phyloP scores from a whole-genome alignment of 2,329 filamentous ascomycete species.

The Teratosphaeriaceae sp. region DNA sequence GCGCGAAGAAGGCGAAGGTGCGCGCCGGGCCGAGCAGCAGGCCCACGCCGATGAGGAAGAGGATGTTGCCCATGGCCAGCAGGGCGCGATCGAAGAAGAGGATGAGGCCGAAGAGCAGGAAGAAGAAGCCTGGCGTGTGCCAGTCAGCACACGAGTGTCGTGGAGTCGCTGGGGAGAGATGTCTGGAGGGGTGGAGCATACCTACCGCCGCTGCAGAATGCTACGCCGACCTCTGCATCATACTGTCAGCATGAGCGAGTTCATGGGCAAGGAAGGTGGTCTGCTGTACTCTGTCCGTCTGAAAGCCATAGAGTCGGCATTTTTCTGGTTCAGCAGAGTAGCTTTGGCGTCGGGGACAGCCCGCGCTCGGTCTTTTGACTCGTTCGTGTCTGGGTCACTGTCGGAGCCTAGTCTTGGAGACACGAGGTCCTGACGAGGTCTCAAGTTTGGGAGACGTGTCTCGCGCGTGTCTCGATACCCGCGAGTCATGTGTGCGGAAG shows the following conservation, averaged over 20 bases:
- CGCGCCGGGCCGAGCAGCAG: constrained; percentile 92
- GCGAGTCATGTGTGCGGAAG: too few relatives aligned
- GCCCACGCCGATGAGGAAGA: constrained; percentile 93
- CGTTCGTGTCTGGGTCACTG: too few relatives aligned
- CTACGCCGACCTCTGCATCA: constrained; percentile 83
- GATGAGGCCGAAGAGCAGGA: constrained; percentile 87
- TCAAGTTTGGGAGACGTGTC: too few relatives aligned
- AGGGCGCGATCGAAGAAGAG: constrained; percentile 98
- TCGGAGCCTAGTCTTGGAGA: too few relatives aligned
- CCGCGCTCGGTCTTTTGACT: too few relatives aligned
- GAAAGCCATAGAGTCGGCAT: constrained; percentile 8
- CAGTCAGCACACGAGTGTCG: too few relatives aligned
- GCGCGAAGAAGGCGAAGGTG: constrained; percentile 88
- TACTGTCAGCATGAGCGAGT: neutral
- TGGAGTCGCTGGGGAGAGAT: neutral
- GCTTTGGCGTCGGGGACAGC: too few relatives aligned
- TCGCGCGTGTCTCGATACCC: too few relatives aligned
- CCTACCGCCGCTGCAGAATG: constrained; percentile 96
- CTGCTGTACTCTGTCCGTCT: constrained; percentile 4
- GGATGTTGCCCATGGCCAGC: constrained; percentile 98
- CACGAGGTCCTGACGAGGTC: too few relatives aligned
- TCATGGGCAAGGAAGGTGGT: neutral
- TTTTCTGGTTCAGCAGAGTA: too few relatives aligned
- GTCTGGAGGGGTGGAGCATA: constrained; percentile 28
- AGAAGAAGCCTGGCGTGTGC: constrained; percentile 67